Base-by-base conservation (phyloP, 1,284 basidiomycete species). In the Ustilago esculenta region DNA sequence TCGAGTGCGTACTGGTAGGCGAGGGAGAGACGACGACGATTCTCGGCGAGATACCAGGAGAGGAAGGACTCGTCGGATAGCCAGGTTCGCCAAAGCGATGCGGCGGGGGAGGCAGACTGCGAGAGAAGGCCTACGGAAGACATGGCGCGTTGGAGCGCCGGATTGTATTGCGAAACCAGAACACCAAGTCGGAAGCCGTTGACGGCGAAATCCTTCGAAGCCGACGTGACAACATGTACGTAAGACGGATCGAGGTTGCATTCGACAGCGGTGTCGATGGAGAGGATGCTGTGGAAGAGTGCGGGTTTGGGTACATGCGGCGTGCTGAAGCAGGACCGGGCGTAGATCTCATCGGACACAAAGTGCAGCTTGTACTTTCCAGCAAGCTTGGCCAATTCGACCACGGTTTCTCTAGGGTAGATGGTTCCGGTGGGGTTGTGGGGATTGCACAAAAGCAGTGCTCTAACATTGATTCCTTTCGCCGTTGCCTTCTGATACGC, bases 261-360 rank as follows among this genome's bases (percentile, higher is more conserved):
- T 40, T 73, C 72, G 1, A 10, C 15, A 1, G 18, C 18, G 1
- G 52, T 45, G 33, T 78, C 76, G 44, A 78, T 67, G 18, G 64
- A 52, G 9, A 78, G 60, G 11, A 78, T 56, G 14, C 66, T 68
- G 20, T 74, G 25, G 34, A 77, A 77, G 11, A 30, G 17, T 11
- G 61, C 34, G 1, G 74, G 68, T 0, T 61, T 14, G 5, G 48
- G 40, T 0, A 58, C 51, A 33, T 55, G 45, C 1, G 9, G 7
- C 1, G 72, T 68, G 24, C 34, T 6, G 49, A 71, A 78, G 29
- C 57, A 49, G 0, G 74, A 74, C 4, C 72, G 57, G 0, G 76
- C 68, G 33, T 78, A 78, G 55, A 78, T 78, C 50, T 78, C 76
- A 44, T 78, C 76, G 3, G 63, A 67, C 1, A 78, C 68, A 15